Conservation (phyloP, 2,329 filamentous ascomycete genomes). For the Onygenales sp. region DNA sequence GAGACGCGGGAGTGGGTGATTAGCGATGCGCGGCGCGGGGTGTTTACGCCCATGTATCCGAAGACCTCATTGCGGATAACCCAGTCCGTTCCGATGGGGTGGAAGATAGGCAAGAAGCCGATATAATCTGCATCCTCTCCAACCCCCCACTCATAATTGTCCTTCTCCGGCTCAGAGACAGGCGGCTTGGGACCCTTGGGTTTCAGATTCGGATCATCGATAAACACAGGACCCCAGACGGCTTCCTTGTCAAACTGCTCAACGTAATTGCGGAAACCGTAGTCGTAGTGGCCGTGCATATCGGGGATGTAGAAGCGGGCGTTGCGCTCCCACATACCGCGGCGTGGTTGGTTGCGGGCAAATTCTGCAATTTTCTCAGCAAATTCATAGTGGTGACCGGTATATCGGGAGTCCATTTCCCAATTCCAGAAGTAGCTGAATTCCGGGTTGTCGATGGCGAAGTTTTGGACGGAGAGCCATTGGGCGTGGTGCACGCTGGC, state of each 20-base stretch:
- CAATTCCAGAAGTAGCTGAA: slow-evolving; percentile 81
- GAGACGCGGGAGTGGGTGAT: slow-evolving; percentile 68
- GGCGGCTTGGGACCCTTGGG: slow-evolving; percentile 58
- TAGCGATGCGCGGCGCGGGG: slow-evolving; percentile 66
- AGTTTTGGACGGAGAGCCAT: slow-evolving; percentile 66
- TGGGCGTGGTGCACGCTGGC: slow-evolving; percentile 50
- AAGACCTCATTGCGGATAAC: slow-evolving; percentile 28
- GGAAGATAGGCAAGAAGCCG: slow-evolving; percentile 70
- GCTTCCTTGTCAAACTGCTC: slow-evolving; percentile 40
- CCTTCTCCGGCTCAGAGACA: slow-evolving; percentile 46
- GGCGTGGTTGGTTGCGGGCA: slow-evolving; percentile 45
- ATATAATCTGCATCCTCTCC: slow-evolving; percentile 67
- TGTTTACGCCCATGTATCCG: slow-evolving; percentile 41
- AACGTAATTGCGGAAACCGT: slow-evolving; percentile 6
- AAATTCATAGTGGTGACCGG: slow-evolving; percentile 73
- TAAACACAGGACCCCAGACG: slow-evolving; percentile 57
- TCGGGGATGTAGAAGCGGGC: slow-evolving; percentile 47
- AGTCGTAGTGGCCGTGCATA: slow-evolving; percentile 40
- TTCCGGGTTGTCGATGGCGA: slow-evolving; percentile 64
- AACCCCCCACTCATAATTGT: slow-evolving; percentile 66
- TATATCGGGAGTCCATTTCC: slow-evolving; percentile 74
- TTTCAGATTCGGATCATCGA: slow-evolving; percentile 45
- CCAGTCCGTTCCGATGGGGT: slow-evolving; percentile 64
- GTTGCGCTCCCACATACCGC: slow-evolving; percentile 50
- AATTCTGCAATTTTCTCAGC: slow-evolving; percentile 54